phyloP scores from a whole-genome alignment of 176 grass and related monocot species.

The Eleusine coracana region DNA sequence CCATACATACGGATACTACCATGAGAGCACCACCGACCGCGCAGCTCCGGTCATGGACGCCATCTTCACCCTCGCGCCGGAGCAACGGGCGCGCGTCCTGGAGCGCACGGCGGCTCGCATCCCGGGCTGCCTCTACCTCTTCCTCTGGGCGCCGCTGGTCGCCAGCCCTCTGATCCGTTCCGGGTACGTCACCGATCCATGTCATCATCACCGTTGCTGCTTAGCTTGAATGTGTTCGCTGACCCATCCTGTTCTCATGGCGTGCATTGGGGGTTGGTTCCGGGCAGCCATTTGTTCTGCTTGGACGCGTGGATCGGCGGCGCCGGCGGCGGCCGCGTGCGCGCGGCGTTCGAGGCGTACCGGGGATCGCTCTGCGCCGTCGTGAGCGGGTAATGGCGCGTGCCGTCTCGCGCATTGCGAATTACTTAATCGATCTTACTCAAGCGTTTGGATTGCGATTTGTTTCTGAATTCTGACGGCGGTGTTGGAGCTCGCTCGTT shows the following conservation, averaged over 20 bases:
- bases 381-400: conserved; percentile 47
- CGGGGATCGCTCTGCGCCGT: conserved; percentile 45
- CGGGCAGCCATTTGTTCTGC: conserved; percentile 47
- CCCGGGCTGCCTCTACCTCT: conserved; percentile 53
- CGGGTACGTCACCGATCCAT: conserved; percentile 8
- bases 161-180: background rate
- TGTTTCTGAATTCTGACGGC: background rate
- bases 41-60: conserved; percentile 33
- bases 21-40: background rate
- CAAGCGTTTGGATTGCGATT: background rate
- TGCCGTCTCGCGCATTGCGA: background rate
- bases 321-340: background rate
- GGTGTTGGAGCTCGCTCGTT: background rate
- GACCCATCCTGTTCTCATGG: background rate
- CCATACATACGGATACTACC: background rate
- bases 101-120: conserved; percentile 52
- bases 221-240: background rate
- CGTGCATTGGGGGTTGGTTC: background rate
- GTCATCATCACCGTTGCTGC: background rate
- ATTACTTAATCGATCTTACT: background rate
- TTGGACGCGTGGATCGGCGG: conserved; percentile 53
- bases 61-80: conserved; percentile 45
- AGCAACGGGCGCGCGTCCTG: conserved; percentile 31
- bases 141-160: conserved; percentile 50
- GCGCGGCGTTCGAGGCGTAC: conserved; percentile 59